These are phyloP conservation scores for Daldinia sp. DNA, from an alignment of 2,329 filamentous ascomycete genomes.

Conservation along the genomic window DNA sequence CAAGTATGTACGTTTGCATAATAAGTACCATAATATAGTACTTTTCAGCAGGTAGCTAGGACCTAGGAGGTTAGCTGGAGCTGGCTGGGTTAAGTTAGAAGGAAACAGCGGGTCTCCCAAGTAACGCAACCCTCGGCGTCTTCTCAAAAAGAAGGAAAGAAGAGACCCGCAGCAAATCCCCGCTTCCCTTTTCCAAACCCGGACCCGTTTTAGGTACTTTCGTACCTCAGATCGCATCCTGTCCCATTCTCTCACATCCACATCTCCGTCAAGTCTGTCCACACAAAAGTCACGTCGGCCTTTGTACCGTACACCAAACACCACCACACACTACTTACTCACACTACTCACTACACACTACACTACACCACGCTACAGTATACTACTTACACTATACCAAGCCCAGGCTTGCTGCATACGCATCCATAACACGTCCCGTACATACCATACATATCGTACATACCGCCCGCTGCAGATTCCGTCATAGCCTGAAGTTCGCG, in stretches of 20 bases:
- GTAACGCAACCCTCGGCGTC: slow-evolving; percentile 50
- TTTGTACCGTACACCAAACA: slow-evolving; percentile 35
- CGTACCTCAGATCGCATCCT: slow-evolving; percentile 32
- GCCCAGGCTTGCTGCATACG: slow-evolving; percentile 23
- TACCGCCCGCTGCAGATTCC: slow-evolving; percentile 46
- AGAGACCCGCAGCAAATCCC: slow-evolving; percentile 35
- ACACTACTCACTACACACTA: slow-evolving; percentile 32
- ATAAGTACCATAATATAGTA: too few relatives aligned
- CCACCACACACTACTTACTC: slow-evolving; percentile 21
- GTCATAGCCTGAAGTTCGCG: slow-evolving; percentile 58
- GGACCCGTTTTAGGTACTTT: slow-evolving; percentile 20
- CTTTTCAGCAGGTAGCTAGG: neutral
- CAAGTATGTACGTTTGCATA: too few relatives aligned
- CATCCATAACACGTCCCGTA: slow-evolving; percentile 8
- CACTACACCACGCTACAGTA: slow-evolving; percentile 23
- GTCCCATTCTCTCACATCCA: slow-evolving; percentile 29
- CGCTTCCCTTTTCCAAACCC: slow-evolving; percentile 31
- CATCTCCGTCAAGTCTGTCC: slow-evolving; percentile 33
- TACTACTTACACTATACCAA: slow-evolving; percentile 27
- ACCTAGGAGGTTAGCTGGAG: neutral
- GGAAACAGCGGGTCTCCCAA: slow-evolving; percentile 47
- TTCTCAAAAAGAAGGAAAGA: slow-evolving; percentile 25
- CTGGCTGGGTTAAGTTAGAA: slow-evolving; percentile 1
- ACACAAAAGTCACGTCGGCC: slow-evolving; percentile 38
- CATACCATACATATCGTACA: slow-evolving; percentile 14